Evolutionary conservation across 1,284 basidiomycete genomes (phyloP).

Genomic region (Vanrija humicola): DNA sequence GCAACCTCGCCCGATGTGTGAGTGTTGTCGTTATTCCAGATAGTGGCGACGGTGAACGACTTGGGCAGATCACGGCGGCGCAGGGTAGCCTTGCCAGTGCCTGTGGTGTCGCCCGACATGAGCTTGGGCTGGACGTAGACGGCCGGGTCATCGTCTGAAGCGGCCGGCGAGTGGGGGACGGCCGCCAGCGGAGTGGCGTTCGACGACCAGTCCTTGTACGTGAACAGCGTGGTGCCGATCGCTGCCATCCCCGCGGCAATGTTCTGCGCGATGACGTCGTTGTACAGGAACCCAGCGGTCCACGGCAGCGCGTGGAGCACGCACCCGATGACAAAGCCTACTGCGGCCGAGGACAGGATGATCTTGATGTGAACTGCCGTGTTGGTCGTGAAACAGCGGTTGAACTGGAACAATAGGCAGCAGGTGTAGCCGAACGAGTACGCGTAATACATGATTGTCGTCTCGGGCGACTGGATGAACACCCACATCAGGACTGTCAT

Average conservation of each 20-base stretch:
- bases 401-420: conserved; percentile 12
- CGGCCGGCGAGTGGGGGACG: background rate
- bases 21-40: conserved; percentile 4
- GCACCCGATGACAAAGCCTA: background rate
- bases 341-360: conserved; percentile 3
- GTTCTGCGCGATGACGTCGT: conserved; percentile 5
- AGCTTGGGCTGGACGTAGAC: conserved; percentile 3
- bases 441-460: conserved; percentile 8
- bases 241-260: conserved; percentile 1
- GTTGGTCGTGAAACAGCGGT: conserved; percentile 13
- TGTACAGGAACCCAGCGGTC: conserved; percentile 8
- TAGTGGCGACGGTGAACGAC: background rate
- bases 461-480: conserved; percentile 4
- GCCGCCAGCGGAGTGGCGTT: background rate
- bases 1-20: background rate
- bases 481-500: conserved; percentile 9
- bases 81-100: background rate
- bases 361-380: conserved; percentile 7
- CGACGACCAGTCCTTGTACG: conserved; percentile 4
- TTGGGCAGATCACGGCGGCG: background rate
- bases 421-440: conserved; percentile 13
- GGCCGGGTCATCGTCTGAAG: background rate
- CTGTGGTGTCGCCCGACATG: background rate
- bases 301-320: conserved; percentile 5
- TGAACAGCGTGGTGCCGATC: conserved; percentile 3